A percentile compares a stretch with the other conserved stretches of the same genome.
Conservation (phyloP, 75 land plant genomes). For the Azolla pinnata region DNA sequence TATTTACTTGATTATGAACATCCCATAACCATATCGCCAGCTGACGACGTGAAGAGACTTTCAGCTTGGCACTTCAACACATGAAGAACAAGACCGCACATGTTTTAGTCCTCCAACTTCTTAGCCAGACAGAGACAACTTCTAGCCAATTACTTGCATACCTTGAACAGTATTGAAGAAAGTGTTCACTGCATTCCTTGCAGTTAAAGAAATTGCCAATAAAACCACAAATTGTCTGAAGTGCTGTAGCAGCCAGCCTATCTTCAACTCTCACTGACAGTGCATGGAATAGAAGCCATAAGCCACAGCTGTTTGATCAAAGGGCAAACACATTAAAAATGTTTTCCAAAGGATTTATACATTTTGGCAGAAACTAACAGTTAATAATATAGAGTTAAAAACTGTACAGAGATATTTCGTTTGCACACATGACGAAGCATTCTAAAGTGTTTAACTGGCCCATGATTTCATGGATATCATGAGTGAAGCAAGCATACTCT, state of each 20-base stretch:
- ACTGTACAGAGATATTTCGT: no score
- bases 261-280: conserved; percentile 80
- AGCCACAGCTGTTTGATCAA: conserved; percentile 92
- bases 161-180: conserved; percentile 81
- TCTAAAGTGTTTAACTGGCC: no score
- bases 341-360: no score
- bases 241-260: conserved; percentile 58
- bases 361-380: no score
- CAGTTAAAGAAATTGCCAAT: conserved; percentile 79
- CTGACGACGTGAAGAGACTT: conserved; percentile 37
- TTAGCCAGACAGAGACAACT: no score
- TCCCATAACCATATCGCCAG: conserved; percentile 82
- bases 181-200: conserved; percentile 83
- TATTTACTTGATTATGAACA: conserved; percentile 56
- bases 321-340: no score
- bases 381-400: no score
- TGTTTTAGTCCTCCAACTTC: neutral
- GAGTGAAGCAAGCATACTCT: no score
- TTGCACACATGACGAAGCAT: no score
- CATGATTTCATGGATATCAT: no score
- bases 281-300: conserved; percentile 84
- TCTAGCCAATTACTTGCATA: no score
- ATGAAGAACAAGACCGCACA: neutral
- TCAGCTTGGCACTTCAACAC: conserved; percentile 1
- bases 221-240: conserved; percentile 60